A percentile compares a stretch with the other conserved stretches of the same genome.
Evolutionary conservation across 306 rosid species (phyloP).

Genomic region (Alnus glutinosa): DNA sequence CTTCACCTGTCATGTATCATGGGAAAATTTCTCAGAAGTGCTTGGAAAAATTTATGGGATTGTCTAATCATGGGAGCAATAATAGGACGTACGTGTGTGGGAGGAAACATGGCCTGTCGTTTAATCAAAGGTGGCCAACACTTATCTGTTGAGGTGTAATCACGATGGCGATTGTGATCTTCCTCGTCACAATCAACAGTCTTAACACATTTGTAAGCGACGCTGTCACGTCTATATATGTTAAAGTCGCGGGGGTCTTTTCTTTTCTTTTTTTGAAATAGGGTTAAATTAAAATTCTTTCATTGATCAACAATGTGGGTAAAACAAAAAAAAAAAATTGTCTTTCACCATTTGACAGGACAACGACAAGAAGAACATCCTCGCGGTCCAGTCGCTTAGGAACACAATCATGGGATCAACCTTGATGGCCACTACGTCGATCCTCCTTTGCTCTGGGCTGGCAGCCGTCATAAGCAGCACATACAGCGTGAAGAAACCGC

Average conservation of each 20-base stretch:
- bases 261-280: no score
- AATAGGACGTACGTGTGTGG: neutral
- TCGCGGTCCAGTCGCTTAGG: constrained; percentile 85
- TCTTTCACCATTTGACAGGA: constrained; percentile 47
- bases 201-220: no score
- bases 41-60: neutral
- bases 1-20: neutral
- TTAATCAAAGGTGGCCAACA: constrained; percentile 10
- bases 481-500: constrained; percentile 84
- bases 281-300: no score
- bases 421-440: constrained; percentile 89
- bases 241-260: no score
- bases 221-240: no score
- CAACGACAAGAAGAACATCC: constrained; percentile 86
- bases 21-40: neutral
- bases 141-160: neutral
- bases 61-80: neutral
- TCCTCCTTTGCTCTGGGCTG: constrained; percentile 76
- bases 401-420: constrained; percentile 92
- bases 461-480: constrained; percentile 97
- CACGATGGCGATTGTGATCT: neutral
- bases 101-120: constrained; percentile 3
- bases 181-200: neutral
- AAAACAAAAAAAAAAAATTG: no score
- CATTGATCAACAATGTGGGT: no score